A percentile compares a stretch with the other conserved stretches of the same genome.
phyloP scores from a whole-genome alignment of 768 basidiomycete genomes.

The Brasilioporus rufonigricans region DNA sequence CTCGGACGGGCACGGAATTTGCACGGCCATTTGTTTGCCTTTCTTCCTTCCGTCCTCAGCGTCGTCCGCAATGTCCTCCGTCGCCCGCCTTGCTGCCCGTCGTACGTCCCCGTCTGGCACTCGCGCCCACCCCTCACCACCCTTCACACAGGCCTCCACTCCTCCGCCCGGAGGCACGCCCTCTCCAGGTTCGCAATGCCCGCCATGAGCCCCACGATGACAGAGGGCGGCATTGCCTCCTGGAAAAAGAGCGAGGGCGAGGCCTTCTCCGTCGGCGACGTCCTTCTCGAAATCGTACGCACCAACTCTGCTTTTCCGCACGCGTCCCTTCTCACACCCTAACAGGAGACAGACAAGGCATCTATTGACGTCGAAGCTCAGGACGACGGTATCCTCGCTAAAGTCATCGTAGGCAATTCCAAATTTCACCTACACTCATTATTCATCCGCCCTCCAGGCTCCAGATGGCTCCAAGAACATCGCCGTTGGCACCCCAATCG shows the following conservation, averaged over 20 bases:
- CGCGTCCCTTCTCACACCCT: constrained; percentile 7
- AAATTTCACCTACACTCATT: not conserved
- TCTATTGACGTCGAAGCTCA: constrained; percentile 99
- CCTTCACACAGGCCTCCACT: constrained; percentile 67
- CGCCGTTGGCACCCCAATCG: constrained; percentile 84
- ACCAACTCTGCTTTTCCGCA: not conserved
- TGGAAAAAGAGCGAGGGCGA: constrained; percentile 99
- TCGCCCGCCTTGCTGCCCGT: constrained; percentile 66
- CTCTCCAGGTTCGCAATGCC: constrained; percentile 92
- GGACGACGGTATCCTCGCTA: constrained; percentile 94
- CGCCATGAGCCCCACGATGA: constrained; percentile 99
- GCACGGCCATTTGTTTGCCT: constrained; percentile 27
- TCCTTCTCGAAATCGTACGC: constrained; percentile 91
- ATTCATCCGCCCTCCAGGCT: constrained; percentile 43
- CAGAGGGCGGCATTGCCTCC: constrained; percentile 94
- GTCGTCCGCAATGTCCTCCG: constrained; percentile 49
- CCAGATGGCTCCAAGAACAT: constrained; percentile 86
- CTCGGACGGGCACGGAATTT: constrained; percentile 25
- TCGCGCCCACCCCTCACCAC: not conserved
- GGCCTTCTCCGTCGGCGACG: constrained; percentile 83
- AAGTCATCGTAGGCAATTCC: constrained; percentile 78
- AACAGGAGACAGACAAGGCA: constrained; percentile 98
- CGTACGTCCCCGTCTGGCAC: constrained; percentile 41
- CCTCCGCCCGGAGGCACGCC: constrained; percentile 73
- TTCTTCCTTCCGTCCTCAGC: constrained; percentile 14